Percentiles rank a stretch among this genome's conserved stretches.
phyloP scores from a whole-genome alignment of 116 monocot species.

The Dioscorea cayenensis region DNA sequence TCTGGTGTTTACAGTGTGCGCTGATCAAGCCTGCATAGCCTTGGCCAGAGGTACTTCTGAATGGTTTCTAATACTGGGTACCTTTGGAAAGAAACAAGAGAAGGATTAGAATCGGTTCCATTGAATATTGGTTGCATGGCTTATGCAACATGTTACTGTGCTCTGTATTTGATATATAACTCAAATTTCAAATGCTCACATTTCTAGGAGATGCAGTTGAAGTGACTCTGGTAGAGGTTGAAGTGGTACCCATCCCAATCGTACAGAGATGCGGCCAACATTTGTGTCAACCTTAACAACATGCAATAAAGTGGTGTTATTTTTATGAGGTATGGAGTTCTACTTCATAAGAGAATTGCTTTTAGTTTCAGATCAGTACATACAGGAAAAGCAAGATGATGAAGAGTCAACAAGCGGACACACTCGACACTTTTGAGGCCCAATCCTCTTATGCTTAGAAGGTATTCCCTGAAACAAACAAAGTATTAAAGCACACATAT shows the following conservation, averaged over 20 bases:
- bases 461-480: conserved; percentile 69
- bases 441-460: conserved; percentile 85
- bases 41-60: conserved; percentile 97
- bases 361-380: conserved; percentile 7
- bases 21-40: conserved; percentile 86
- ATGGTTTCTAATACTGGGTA: conserved; percentile 80
- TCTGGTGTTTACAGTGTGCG: conserved; percentile 60
- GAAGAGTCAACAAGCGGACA: conserved; percentile 93
- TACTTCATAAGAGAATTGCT: not conserved
- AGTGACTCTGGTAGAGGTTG: conserved; percentile 88
- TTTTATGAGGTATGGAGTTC: not conserved
- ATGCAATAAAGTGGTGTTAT: conserved; percentile 5
- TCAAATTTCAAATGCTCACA: conserved; percentile 36
- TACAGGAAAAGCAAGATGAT: conserved; percentile 96
- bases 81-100: conserved; percentile 27
- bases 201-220: conserved; percentile 85
- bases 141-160: too few species aligned
- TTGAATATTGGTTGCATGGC: not conserved
- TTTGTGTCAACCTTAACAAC: conserved; percentile 85
- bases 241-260: conserved; percentile 98
- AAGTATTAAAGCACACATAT: not conserved
- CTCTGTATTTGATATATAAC: too few species aligned
- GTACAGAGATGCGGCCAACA: conserved; percentile 94
- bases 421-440: conserved; percentile 98
- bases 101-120: not conserved